A percentile compares a stretch with the other conserved stretches of the same genome.
These are phyloP conservation scores for Macrolepiota fuliginosa DNA, from an alignment of 768 basidiomycete species.

Conservation along the genomic window DNA sequence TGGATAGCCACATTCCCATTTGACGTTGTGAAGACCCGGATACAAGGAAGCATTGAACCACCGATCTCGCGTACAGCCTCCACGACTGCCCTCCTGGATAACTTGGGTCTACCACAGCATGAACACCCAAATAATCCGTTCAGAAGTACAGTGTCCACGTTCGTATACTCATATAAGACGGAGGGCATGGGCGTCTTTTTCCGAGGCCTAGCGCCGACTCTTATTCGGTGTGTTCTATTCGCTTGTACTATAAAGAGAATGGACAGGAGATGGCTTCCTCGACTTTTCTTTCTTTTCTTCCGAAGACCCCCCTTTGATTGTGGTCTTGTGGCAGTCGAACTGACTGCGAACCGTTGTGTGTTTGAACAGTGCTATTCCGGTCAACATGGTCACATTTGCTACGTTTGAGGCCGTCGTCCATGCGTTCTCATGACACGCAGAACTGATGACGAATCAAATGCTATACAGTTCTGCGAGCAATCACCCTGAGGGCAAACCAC, in stretches of 20 bases:
- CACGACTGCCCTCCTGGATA: conserved; percentile 15
- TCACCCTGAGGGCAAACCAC: conserved; percentile 16
- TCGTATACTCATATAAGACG: conserved; percentile 53
- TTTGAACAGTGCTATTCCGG: conserved; percentile 64
- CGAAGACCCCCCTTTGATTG: background rate
- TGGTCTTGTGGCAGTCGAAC: background rate
- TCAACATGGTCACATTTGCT: conserved; percentile 82
- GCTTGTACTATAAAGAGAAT: background rate
- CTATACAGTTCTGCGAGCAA: background rate
- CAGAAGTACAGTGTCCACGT: conserved; percentile 55
- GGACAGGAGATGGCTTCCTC: background rate
- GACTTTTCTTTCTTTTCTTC: background rate
- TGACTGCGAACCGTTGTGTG: background rate
- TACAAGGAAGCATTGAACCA: conserved; percentile 53
- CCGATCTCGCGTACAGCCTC: background rate
- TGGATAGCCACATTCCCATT: conserved; percentile 86
- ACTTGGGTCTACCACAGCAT: background rate
- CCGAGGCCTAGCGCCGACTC: conserved; percentile 73
- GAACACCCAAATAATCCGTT: conserved; percentile 45
- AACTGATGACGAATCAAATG: background rate
- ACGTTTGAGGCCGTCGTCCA: conserved; percentile 65
- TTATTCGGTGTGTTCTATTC: conserved; percentile 59
- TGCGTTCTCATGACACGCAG: conserved; percentile 22
- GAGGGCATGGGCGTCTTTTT: conserved; percentile 75
- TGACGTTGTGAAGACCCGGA: conserved; percentile 88